Evolutionary conservation across 768 basidiomycete species (phyloP).

Genomic region (Botryobasidium botryosum): DNA sequence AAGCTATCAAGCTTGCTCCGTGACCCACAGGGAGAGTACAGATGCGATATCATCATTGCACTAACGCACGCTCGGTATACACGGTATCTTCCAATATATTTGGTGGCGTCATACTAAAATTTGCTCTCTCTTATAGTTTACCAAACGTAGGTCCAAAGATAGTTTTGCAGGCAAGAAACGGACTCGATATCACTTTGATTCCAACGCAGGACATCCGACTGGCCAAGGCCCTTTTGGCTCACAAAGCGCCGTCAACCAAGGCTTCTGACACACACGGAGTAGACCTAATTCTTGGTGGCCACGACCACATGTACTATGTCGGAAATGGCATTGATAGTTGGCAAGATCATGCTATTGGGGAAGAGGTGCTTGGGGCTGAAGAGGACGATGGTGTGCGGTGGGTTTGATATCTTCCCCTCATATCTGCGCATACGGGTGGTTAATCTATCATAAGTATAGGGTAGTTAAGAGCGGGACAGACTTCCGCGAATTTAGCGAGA

Average conservation of each 20-base stretch:
- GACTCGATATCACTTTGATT: background rate
- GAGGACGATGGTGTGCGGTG: conserved; percentile 54
- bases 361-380: conserved; percentile 46
- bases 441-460: background rate
- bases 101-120: background rate
- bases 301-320: conserved; percentile 72
- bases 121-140: conserved; percentile 16
- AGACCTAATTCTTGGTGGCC: conserved; percentile 73
- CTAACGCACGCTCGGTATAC: conserved; percentile 64
- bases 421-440: background rate
- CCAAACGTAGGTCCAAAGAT: conserved; percentile 16
- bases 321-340: conserved; percentile 45
- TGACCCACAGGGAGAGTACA: conserved; percentile 47
- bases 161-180: conserved; percentile 4
- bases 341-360: conserved; percentile 42
- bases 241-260: conserved; percentile 37
- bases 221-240: conserved; percentile 46
- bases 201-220: conserved; percentile 44
- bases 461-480: conserved; percentile 75
- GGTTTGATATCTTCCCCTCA: conserved; percentile 16
- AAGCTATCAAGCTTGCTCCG: conserved; percentile 58
- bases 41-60: conserved; percentile 70
- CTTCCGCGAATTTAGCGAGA: conserved; percentile 71
- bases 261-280: conserved; percentile 50
- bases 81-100: background rate